Evolutionary conservation across 129 eudicot genomes (phyloP), one percentile per base, ranked within the genome.

Genomic region (Flaveria trinervia): DNA sequence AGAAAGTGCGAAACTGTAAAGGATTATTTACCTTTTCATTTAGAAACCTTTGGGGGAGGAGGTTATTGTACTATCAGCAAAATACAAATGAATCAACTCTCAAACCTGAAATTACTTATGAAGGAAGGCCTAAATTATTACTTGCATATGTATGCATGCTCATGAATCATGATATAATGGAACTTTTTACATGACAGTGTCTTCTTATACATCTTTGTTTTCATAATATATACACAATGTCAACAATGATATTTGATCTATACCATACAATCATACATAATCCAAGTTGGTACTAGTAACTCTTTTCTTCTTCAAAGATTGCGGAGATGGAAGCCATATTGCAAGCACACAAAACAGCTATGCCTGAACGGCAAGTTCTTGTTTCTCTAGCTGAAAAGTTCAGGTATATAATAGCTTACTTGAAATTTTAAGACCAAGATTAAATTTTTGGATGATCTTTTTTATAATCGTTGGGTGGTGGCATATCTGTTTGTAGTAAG

Each of bases 251-350:
- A 56, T 36, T 1, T 33, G 23, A 45, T 18, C 15, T n/a, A 15
- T 33, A 66, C 13, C 48, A 66, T 65, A 1, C 26, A 33, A 33
- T 33, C 39, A 39, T 72, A 72, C 2, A 66, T 72, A 52, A 52
- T 54, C 51, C 7, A 51, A 79, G 56, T 36, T 62, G 78, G 75
- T 79, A 60, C 61, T 48, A 10, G 3, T 30, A 73, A 70, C 69
- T 56, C 7, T 70, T 64, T 28, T 67, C 7, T 28, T 18, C 0
- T 71, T 26, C 26, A 11, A 68, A 94, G 98, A 92, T 94, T 45
- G 83, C 89, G 33, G 97, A 94, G 73, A 94, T 94, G 98, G 98
- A 94, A 69, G 75, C 97, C 50, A 87, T 94, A 50, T 64, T 94
- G 80, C 93, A 87, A 89, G 93, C 88, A 65, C 87, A 94, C 74